phyloP scores from a whole-genome alignment of 1,284 basidiomycete species.

The Pisolithus thermaeus region DNA sequence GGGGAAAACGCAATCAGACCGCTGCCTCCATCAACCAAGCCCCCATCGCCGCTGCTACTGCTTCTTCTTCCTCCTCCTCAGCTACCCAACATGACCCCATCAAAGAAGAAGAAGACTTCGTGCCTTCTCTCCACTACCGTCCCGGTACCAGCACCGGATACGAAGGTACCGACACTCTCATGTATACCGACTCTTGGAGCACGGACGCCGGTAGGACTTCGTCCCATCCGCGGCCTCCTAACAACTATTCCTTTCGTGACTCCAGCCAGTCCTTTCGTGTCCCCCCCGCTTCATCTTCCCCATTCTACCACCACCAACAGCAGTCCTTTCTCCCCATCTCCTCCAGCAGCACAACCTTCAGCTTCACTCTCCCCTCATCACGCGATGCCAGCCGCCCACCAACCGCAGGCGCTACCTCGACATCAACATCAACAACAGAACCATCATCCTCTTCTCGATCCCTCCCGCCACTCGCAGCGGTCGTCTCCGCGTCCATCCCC shows the following conservation, averaged over 20 bases:
- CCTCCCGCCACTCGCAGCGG: slow-evolving; percentile 66
- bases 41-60: not conserved
- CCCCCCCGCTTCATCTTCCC: slow-evolving; percentile 35
- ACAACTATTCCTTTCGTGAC: slow-evolving; percentile 64
- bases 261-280: slow-evolving; percentile 65
- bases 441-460: slow-evolving; percentile 35
- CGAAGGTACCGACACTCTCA: slow-evolving; percentile 45
- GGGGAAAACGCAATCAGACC: slow-evolving; percentile 36
- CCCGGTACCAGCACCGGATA: slow-evolving; percentile 68
- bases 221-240: slow-evolving; percentile 26
- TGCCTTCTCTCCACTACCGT: slow-evolving; percentile 41
- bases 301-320: slow-evolving; percentile 38
- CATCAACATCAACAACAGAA: not conserved
- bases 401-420: slow-evolving; percentile 27
- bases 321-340: slow-evolving; percentile 65
- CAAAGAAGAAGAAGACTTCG: slow-evolving; percentile 53
- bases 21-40: slow-evolving; percentile 1
- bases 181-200: slow-evolving; percentile 34
- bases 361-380: slow-evolving; percentile 42
- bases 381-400: slow-evolving; percentile 42
- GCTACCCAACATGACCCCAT: slow-evolving; percentile 29
- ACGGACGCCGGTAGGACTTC: slow-evolving; percentile 29
- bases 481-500: slow-evolving; percentile 60
- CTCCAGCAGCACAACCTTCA: slow-evolving; percentile 38
- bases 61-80: slow-evolving; percentile 2